Evolutionary conservation across 805 yeast species (phyloP).

Genomic region (Wickerhamiella vanderwaltii): DNA sequence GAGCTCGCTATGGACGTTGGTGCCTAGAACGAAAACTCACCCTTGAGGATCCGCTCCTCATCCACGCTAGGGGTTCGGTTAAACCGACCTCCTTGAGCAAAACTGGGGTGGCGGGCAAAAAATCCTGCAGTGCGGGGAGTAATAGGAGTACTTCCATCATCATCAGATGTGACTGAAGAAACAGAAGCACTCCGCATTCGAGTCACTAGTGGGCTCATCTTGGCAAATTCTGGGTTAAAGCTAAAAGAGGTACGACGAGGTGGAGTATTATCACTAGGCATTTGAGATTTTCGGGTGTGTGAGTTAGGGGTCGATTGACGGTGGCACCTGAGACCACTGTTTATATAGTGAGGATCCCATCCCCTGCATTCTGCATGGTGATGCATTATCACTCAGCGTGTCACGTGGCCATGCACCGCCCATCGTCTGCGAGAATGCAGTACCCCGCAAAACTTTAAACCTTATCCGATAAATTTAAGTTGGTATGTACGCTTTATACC

Average conservation of each 20-base stretch:
- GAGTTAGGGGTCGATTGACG: too few relatives aligned
- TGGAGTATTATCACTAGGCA: neutral
- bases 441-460: too few relatives aligned
- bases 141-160: neutral
- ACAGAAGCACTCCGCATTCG: conserved; percentile 10
- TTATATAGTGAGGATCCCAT: too few relatives aligned
- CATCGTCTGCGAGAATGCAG: too few relatives aligned
- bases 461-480: too few relatives aligned
- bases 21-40: conserved; percentile 23
- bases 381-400: too few relatives aligned
- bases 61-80: conserved; percentile 26
- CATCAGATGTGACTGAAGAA: conserved; percentile 3
- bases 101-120: conserved; percentile 2
- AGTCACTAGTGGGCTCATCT: conserved; percentile 6
- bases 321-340: too few relatives aligned
- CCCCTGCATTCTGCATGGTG: too few relatives aligned
- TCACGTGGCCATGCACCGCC: too few relatives aligned
- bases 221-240: conserved; percentile 3
- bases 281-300: too few relatives aligned
- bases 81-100: conserved; percentile 11
- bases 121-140: neutral
- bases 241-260: conserved; percentile 4
- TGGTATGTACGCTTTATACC: too few relatives aligned
- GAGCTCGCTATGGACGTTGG: too few relatives aligned
- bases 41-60: conserved; percentile 28